phyloP scores from a whole-genome alignment of 306 rosid genomes.

The Vigna hirtella region DNA sequence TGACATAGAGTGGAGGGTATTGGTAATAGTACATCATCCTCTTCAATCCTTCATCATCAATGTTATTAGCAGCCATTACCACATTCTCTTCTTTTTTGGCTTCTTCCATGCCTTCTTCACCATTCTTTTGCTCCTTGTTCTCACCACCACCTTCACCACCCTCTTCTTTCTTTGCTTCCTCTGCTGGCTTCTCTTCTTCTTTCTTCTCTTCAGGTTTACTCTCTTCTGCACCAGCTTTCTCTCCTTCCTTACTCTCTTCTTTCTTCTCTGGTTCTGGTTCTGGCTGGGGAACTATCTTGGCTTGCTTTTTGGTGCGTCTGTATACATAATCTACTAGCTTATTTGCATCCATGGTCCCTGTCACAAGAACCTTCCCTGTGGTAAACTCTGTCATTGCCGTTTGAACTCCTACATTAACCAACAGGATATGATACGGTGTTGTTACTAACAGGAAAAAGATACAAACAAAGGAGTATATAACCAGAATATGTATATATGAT shows the following conservation, averaged over 20 bases:
- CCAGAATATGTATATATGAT: neutral
- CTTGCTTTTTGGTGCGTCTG: conserved; percentile 86
- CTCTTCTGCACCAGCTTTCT: conserved; percentile 55
- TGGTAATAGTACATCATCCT: conserved; percentile 85
- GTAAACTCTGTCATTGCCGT: conserved; percentile 71
- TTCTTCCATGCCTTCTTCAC: conserved; percentile 52
- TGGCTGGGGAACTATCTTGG: conserved; percentile 79
- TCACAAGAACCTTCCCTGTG: conserved; percentile 79
- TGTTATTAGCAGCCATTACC: conserved; percentile 6
- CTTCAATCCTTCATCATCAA: conserved; percentile 72
- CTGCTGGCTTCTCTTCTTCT: conserved; percentile 56
- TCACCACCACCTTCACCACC: conserved; percentile 33
- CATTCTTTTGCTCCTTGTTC: conserved; percentile 45
- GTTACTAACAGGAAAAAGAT: neutral
- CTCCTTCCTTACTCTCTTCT: conserved; percentile 58
- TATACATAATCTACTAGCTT: conserved; percentile 88
- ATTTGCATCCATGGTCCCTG: conserved; percentile 85
- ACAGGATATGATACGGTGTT: neutral
- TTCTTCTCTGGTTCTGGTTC: conserved; percentile 51
- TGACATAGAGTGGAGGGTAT: conserved; percentile 72
- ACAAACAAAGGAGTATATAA: neutral
- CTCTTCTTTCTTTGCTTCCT: conserved; percentile 62
- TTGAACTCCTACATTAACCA: conserved; percentile 72
- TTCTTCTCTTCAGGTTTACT: conserved; percentile 56
- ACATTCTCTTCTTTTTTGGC: conserved; percentile 46